These are phyloP conservation scores for Epichloe baconii DNA, from an alignment of 2,329 filamentous ascomycete species.

Conservation along the genomic window DNA sequence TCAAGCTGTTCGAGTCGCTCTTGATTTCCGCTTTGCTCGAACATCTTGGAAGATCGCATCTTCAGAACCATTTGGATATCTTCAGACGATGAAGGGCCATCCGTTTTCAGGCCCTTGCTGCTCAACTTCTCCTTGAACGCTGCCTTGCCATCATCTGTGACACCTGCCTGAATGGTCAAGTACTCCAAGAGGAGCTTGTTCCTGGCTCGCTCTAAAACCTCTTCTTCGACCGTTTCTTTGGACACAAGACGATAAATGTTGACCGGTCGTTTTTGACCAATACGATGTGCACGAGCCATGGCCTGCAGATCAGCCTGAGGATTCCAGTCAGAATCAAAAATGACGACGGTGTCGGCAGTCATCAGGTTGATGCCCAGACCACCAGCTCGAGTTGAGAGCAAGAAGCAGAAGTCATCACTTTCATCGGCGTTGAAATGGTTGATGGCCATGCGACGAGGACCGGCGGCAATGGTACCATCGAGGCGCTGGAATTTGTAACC, in stretches of 20 bases:
- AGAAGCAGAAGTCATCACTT: slow-evolving; percentile 91
- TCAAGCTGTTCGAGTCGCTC: slow-evolving; percentile 93
- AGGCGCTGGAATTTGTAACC: slow-evolving; percentile 93
- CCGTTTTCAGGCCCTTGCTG: slow-evolving; percentile 59
- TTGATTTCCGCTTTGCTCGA: slow-evolving; percentile 93
- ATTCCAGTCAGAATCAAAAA: slow-evolving; percentile 99
- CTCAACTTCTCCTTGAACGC: slow-evolving; percentile 62
- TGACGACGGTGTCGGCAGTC: slow-evolving; percentile 94
- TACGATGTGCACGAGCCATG: slow-evolving; percentile 96
- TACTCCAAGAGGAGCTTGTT: slow-evolving; percentile 98
- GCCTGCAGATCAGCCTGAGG: slow-evolving; percentile 95
- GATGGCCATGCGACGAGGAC: slow-evolving; percentile 80
- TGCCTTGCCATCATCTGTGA: slow-evolving; percentile 88
- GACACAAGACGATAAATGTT: slow-evolving; percentile 94
- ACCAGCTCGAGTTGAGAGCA: slow-evolving; percentile 88
- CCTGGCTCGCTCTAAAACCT: slow-evolving; percentile 86
- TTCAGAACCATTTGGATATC: slow-evolving; percentile 96
- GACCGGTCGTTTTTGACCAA: slow-evolving; percentile 90
- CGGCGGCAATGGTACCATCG: slow-evolving; percentile 86
- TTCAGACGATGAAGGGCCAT: slow-evolving; percentile 79
- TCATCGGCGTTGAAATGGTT: slow-evolving; percentile 97
- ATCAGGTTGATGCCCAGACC: slow-evolving; percentile 98
- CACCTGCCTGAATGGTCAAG: slow-evolving; percentile 90
- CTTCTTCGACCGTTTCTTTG: slow-evolving; percentile 96
- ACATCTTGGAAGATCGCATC: slow-evolving; percentile 97